Base-by-base conservation (phyloP, 1,284 basidiomycete genomes). In the Apiotrichum laibachii region DNA sequence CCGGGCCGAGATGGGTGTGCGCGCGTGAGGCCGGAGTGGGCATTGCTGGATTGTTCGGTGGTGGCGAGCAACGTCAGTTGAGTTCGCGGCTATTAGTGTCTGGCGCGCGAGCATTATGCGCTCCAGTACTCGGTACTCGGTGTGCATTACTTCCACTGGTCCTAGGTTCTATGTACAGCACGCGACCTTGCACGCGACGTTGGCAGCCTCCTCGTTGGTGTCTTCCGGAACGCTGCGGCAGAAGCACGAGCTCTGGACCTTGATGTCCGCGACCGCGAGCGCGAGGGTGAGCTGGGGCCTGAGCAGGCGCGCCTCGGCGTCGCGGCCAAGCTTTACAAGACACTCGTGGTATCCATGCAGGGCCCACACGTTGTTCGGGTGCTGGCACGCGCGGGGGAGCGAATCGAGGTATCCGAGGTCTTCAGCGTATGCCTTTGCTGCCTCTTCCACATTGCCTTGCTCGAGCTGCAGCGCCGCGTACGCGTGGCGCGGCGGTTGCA, bases 321-420 rank as follows among this genome's bases (percentile, higher is more conserved):
- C 47, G 50, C 68, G 62, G 0, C 71, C 73, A 5, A 75, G 57
- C 44, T 48, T 57, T 9, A 59, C 51, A 31, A 77, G 59, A 52
- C 73, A 77, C 58, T 77, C 71, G 52, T 77, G 65, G 61, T 71
- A 75, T 13, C 75, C 75, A 42, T 70, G 69, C 34, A 77, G 56
- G 1, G 72, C 72, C 75, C 75, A 77, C 37, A 77, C 71, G 47
- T 75, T 77, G 60, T 73, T 72, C 5, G 73, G 75, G 63, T 77
- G 75, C 48, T 67, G 68, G 49, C 66, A 58, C 2, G 73, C 70
- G 26, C 73, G 60, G 13, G 72, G 63, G 9, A 77, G 60, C 12
- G 61, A 59, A 10, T 60, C 56, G 50, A 60, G 61, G 56, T 67
- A 69, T 0, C 75, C 75, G 5, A 77, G 62, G 61, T 77, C 75